Evolutionary conservation across 345 rosid genomes (phyloP).

Genomic region (Dovyalis caffra): DNA sequence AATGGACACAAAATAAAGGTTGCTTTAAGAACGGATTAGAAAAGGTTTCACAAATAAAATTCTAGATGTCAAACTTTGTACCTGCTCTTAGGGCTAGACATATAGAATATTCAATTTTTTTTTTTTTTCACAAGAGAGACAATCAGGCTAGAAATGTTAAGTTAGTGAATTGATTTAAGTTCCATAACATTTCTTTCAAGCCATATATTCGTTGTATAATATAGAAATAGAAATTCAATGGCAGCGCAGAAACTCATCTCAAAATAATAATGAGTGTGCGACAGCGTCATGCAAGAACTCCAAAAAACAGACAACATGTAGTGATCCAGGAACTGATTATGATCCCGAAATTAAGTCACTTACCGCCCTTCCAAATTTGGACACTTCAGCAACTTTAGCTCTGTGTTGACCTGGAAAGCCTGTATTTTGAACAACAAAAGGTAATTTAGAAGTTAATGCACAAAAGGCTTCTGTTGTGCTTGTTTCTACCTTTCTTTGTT

Average conservation of each 20-base stretch:
- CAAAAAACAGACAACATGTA: not conserved
- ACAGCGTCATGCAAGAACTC: too few relatives aligned
- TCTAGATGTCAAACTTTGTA: not conserved
- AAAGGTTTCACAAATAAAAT: not conserved
- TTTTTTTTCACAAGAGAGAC: not conserved
- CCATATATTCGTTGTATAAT: not conserved
- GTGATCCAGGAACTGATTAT: not conserved
- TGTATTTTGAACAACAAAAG: not conserved
- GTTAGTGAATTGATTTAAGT: not conserved
- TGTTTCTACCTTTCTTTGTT: too few relatives aligned
- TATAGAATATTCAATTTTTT: not conserved
- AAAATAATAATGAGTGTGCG: too few relatives aligned
- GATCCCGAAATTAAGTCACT: slow-evolving; percentile 1
- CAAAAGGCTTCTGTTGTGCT: not conserved
- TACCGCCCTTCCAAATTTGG: slow-evolving; percentile 32
- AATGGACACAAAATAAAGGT: not conserved
- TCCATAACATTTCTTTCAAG: not conserved
- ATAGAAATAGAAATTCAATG: too few relatives aligned
- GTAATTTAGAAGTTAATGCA: not conserved
- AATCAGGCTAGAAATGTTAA: not conserved
- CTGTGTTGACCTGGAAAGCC: slow-evolving; percentile 28
- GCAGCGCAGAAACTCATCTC: not conserved
- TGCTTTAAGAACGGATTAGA: not conserved
- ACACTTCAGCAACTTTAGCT: slow-evolving; percentile 22
- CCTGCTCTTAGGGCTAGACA: not conserved